These are phyloP conservation scores for Tuber microsphaerosporum DNA, from an alignment of 495 filamentous ascomycete genomes.

Conservation along the genomic window DNA sequence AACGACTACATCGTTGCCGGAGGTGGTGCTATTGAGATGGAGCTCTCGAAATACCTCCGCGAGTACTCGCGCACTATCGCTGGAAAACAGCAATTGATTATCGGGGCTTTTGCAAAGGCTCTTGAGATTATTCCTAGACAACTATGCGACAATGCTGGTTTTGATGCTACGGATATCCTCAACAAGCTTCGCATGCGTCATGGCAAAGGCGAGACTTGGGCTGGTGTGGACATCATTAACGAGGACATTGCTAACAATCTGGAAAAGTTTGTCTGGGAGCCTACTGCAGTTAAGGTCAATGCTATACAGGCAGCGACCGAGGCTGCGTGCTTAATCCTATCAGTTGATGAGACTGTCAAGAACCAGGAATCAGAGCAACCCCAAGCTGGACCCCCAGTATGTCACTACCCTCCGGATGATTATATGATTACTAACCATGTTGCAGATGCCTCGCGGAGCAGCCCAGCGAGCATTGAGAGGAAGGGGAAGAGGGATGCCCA, in stretches of 20 bases:
- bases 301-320: slow-evolving; percentile 94
- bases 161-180: slow-evolving; percentile 95
- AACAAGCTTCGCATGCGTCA: slow-evolving; percentile 93
- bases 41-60: slow-evolving; percentile 79
- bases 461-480: slow-evolving; percentile 82
- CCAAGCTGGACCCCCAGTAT: slow-evolving; percentile 54
- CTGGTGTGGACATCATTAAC: slow-evolving; percentile 87
- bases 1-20: slow-evolving; percentile 91
- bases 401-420: neutral
- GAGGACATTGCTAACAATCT: slow-evolving; percentile 91
- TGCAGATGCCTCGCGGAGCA: slow-evolving; percentile 76
- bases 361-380: slow-evolving; percentile 85
- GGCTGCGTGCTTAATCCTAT: slow-evolving; percentile 87
- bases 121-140: slow-evolving; percentile 94
- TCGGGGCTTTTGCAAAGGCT: slow-evolving; percentile 96
- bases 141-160: slow-evolving; percentile 95
- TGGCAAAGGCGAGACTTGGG: slow-evolving; percentile 81
- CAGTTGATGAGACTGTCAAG: slow-evolving; percentile 94
- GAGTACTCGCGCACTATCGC: slow-evolving; percentile 87
- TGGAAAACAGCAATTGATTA: slow-evolving; percentile 92
- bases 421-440: slow-evolving; percentile 17
- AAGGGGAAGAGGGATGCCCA: slow-evolving; percentile 85
- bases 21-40: slow-evolving; percentile 94
- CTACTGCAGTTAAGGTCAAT: slow-evolving; percentile 90
- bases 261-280: slow-evolving; percentile 93